Base-by-base conservation (phyloP, 2,329 filamentous ascomycete genomes). In the Pseudofabraea citricarpa region DNA sequence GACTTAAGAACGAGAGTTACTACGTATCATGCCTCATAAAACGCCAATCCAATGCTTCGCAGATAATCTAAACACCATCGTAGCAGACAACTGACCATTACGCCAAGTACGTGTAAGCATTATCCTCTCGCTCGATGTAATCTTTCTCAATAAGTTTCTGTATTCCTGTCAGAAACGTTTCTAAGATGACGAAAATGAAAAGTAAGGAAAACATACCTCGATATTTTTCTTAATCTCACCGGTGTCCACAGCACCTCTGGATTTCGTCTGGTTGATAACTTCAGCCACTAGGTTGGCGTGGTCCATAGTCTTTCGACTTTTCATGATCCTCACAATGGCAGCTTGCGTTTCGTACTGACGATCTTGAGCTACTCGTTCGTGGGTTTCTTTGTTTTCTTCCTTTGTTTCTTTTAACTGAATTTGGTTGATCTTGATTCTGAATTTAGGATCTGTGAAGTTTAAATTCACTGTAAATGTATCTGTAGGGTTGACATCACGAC, bases 391-490 rank as follows among this genome's bases (percentile, higher is more conserved):
- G 68, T 96, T 96, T 67, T 98, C 93, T 59, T 91, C 86, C 57
- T 86, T 87, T 1, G 93, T 97, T 68, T 98, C 93, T 67, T 93
- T 94, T 40, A 96, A 77, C 67, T 98, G 93, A 55, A 98, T 93
- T 67, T 96, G 91, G 68, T 97, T 98, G 72, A 98, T 96, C 72
- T 98, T 98, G 68, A 98, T 83, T 44, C 90, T 82, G 65, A 87
- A 86, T 65, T 93, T 95, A 16, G 83, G 76, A 59, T 96, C 85
- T 2, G 70, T 70, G 65, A 98, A 98, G 13, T 63, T 63, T 35
- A 75, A 66, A 68, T 96, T 96, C 58, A 95, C 83, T 0, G 79
- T 80, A 58, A 98, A 98, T 0, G 83, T 87, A 66, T 98, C 94
- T 0, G 79, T 87, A 1, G 72, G 60, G 46, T 77, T 76, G 53